These are phyloP conservation scores for Kuraishia capsulata DNA, from an alignment of 805 yeast genomes.

Conservation along the genomic window DNA sequence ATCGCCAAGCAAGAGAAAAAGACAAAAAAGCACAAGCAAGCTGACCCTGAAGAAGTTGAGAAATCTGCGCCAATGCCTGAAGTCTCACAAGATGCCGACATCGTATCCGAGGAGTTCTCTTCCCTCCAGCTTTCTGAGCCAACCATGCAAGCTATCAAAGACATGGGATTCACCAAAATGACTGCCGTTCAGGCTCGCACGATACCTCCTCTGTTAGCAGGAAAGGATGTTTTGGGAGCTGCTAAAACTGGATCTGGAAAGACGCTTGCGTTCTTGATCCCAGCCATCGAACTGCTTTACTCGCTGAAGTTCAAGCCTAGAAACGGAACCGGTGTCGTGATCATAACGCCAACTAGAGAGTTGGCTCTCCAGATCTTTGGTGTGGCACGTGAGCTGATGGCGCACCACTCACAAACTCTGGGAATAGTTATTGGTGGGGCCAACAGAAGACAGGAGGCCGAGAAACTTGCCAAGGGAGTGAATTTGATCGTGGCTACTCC, in stretches of 20 bases:
- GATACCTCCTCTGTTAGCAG: constrained; percentile 93
- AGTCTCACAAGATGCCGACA: constrained; percentile 11
- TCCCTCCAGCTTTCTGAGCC: constrained; percentile 69
- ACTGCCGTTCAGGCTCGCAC: constrained; percentile 94
- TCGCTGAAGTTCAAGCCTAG: constrained; percentile 92
- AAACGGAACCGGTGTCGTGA: constrained; percentile 95
- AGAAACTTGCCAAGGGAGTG: constrained; percentile 88
- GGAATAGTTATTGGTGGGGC: constrained; percentile 99
- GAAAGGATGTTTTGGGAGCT: constrained; percentile 97
- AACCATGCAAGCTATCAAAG: constrained; percentile 69
- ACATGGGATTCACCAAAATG: constrained; percentile 89
- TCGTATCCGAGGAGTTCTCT: constrained; percentile 24
- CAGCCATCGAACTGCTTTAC: constrained; percentile 89
- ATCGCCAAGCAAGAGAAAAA: constrained; percentile 12
- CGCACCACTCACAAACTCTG: constrained; percentile 81
- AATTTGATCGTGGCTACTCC: constrained; percentile 94
- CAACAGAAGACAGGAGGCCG: constrained; percentile 95
- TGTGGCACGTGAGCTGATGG: constrained; percentile 92
- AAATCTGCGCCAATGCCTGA: constrained; percentile 4
- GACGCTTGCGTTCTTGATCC: constrained; percentile 89
- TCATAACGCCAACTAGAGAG: constrained; percentile 96
- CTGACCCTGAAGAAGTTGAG: constrained; percentile 17
- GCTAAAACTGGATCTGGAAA: constrained; percentile 99
- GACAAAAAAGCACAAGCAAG: constrained; percentile 15
- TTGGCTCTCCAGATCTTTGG: constrained; percentile 96